A percentile compares a stretch with the other conserved stretches of the same genome.
phyloP scores from a whole-genome alignment of 1,139 yeast genomes.

The Suhomyces wounanorum region DNA sequence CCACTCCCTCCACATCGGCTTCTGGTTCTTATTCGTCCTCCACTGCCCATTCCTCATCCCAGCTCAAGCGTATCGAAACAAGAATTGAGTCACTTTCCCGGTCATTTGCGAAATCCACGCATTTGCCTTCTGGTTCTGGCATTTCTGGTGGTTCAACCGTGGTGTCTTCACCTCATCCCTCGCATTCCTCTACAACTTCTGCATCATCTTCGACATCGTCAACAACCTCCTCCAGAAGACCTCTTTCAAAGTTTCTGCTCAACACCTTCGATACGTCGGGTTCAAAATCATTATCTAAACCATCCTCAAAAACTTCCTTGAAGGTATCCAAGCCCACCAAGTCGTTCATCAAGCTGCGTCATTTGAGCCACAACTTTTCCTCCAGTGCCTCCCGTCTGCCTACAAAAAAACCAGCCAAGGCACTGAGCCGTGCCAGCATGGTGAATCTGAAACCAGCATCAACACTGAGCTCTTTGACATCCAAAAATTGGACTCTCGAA shows the following conservation, averaged over 20 bases:
- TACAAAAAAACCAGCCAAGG: background rate
- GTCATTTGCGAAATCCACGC: constrained; percentile 7
- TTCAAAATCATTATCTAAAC: constrained; percentile 2
- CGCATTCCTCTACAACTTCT: background rate
- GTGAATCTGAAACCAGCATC: background rate
- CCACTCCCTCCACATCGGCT: background rate
- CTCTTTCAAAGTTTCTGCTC: constrained; percentile 21
- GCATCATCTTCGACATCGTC: background rate
- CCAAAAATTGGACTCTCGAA: constrained; percentile 29
- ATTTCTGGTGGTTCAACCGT: constrained; percentile 2
- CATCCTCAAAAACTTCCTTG: background rate
- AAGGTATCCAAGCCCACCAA: constrained; percentile 8
- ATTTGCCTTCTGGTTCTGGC: constrained; percentile 11
- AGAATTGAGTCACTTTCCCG: constrained; percentile 18
- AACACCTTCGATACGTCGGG: constrained; percentile 20
- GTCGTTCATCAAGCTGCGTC: constrained; percentile 10
- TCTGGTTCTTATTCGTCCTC: background rate
- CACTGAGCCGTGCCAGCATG: background rate
- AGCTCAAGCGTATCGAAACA: constrained; percentile 18
- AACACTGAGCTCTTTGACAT: background rate
- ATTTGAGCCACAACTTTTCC: constrained; percentile 2
- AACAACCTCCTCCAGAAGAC: constrained; percentile 14
- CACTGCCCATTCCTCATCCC: constrained; percentile 5
- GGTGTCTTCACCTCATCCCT: background rate
- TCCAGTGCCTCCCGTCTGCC: constrained; percentile 12